Conservation (phyloP, 164 flowering plant genomes). For the Tetracentron sinense region DNA sequence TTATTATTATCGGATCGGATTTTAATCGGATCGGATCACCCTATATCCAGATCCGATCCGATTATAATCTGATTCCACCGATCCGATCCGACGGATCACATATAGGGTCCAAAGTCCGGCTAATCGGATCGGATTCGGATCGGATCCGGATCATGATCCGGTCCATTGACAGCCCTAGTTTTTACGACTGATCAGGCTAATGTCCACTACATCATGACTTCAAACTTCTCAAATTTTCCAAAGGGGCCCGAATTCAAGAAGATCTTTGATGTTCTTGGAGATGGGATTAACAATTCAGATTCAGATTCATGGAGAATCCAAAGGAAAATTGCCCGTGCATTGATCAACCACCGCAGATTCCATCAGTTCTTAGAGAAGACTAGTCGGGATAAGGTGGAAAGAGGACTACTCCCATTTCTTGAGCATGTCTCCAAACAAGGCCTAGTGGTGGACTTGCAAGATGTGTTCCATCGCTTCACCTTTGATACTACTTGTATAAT, state of each 20-base stretch:
- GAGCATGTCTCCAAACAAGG: slow-evolving; percentile 14
- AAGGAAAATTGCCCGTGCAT: slow-evolving; percentile 15
- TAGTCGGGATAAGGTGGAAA: slow-evolving; percentile 18
- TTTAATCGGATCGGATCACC: too few relatives aligned
- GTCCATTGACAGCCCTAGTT: too few relatives aligned
- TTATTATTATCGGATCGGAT: too few relatives aligned
- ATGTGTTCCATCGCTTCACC: slow-evolving; percentile 26
- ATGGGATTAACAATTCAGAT: slow-evolving; percentile 40
- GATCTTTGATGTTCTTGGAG: slow-evolving; percentile 35
- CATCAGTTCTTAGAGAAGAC: slow-evolving; percentile 8
- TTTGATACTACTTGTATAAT: slow-evolving; percentile 33
- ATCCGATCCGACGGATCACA: too few relatives aligned
- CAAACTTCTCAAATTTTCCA: slow-evolving; percentile 31
- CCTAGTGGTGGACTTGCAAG: too few relatives aligned
- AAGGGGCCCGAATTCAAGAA: slow-evolving; percentile 33
- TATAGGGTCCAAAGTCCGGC: too few relatives aligned
- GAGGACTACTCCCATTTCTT: slow-evolving; percentile 35
- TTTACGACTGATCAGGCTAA: slow-evolving; percentile 32
- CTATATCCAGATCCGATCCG: too few relatives aligned
- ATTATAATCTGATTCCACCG: too few relatives aligned
- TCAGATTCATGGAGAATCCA: slow-evolving; percentile 27
- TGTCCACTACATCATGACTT: slow-evolving; percentile 31
- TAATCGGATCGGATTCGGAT: too few relatives aligned
- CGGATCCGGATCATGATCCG: too few relatives aligned
- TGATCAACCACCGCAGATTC: slow-evolving; percentile 11